A percentile compares a stretch with the other conserved stretches of the same genome.
Evolutionary conservation across 345 rosid species (phyloP).

Genomic region (Crucihimalaya himalaica): DNA sequence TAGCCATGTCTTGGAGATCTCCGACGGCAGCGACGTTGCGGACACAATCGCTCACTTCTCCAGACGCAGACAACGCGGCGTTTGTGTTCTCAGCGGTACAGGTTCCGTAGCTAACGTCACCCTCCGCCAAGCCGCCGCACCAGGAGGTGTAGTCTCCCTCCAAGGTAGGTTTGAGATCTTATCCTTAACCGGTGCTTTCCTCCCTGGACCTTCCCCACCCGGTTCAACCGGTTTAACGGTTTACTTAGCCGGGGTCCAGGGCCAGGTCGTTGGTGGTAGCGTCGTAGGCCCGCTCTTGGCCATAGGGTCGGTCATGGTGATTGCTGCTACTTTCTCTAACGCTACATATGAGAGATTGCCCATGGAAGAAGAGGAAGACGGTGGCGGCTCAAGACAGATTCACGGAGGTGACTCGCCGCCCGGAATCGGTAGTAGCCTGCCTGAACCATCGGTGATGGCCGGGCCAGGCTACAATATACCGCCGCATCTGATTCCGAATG

Average conservation of each 20-base stretch:
- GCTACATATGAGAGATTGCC: slow-evolving; percentile 86
- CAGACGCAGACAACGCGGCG: slow-evolving; percentile 72
- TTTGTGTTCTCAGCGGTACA: slow-evolving; percentile 77
- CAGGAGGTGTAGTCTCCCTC: slow-evolving; percentile 69
- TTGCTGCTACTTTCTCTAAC: slow-evolving; percentile 83
- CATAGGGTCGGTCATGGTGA: slow-evolving; percentile 79
- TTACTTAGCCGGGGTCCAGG: slow-evolving; percentile 74
- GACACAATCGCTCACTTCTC: slow-evolving; percentile 77
- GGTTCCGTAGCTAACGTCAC: slow-evolving; percentile 85
- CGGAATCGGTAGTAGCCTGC: slow-evolving; percentile 47
- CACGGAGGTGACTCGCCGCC: slow-evolving; percentile 59
- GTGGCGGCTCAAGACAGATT: slow-evolving; percentile 47
- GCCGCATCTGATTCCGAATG: slow-evolving; percentile 53
- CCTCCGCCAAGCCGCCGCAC: slow-evolving; percentile 76
- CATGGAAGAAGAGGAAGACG: slow-evolving; percentile 68
- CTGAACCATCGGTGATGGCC: slow-evolving; percentile 51
- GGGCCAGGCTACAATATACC: slow-evolving; percentile 53
- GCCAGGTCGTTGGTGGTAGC: slow-evolving; percentile 82
- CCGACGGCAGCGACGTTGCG: slow-evolving; percentile 73
- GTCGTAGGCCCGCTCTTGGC: slow-evolving; percentile 72
- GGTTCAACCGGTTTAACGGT: slow-evolving; percentile 82
- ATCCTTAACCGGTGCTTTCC: slow-evolving; percentile 74
- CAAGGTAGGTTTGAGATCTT: slow-evolving; percentile 81
- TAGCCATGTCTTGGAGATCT: slow-evolving; percentile 77
- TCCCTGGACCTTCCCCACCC: slow-evolving; percentile 90